phyloP scores from a whole-genome alignment of 2,329 filamentous ascomycete genomes.

The Orbilia brochopaga region DNA sequence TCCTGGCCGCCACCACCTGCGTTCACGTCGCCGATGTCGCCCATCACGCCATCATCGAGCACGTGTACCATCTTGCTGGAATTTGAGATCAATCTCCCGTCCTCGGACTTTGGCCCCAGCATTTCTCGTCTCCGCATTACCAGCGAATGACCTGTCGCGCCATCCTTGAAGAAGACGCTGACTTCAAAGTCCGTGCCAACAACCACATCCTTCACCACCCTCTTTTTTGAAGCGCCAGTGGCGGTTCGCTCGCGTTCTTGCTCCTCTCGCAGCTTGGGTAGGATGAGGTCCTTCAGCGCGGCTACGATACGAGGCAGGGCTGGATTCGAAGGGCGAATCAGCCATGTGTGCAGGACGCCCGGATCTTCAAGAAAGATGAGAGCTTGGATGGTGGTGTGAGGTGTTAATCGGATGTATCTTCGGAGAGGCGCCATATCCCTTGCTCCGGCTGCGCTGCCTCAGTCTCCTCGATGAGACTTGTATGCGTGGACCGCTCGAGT shows the following conservation, averaged over 20 bases:
- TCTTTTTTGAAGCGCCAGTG: slow-evolving; percentile 68
- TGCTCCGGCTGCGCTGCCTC: too few relatives aligned
- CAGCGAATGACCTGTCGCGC: slow-evolving; percentile 80
- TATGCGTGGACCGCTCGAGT: not conserved
- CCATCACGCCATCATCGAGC: slow-evolving; percentile 52
- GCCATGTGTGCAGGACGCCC: slow-evolving; percentile 78
- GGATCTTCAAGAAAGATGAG: slow-evolving; percentile 96
- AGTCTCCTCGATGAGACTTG: not conserved
- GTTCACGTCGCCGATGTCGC: slow-evolving; percentile 51
- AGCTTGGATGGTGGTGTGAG: slow-evolving; percentile 68
- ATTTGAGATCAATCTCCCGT: slow-evolving; percentile 38
- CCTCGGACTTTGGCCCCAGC: slow-evolving; percentile 63
- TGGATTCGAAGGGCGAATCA: slow-evolving; percentile 76
- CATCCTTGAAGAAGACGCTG: slow-evolving; percentile 88
- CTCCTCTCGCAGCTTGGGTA: slow-evolving; percentile 91
- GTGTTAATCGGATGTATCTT: slow-evolving; percentile 80
- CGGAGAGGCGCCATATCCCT: slow-evolving; percentile 88
- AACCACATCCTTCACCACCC: slow-evolving; percentile 85
- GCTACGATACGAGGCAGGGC: slow-evolving; percentile 83
- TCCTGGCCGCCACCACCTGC: slow-evolving; percentile 51
- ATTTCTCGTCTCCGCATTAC: slow-evolving; percentile 85
- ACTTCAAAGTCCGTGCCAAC: slow-evolving; percentile 90
- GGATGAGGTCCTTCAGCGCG: slow-evolving; percentile 80
- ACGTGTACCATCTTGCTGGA: slow-evolving; percentile 39
- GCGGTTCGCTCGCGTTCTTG: slow-evolving; percentile 69